Percentiles rank a stretch among this genome's conserved stretches.
phyloP scores from a whole-genome alignment of 306 rosid species.

The Carpinus viminea region DNA sequence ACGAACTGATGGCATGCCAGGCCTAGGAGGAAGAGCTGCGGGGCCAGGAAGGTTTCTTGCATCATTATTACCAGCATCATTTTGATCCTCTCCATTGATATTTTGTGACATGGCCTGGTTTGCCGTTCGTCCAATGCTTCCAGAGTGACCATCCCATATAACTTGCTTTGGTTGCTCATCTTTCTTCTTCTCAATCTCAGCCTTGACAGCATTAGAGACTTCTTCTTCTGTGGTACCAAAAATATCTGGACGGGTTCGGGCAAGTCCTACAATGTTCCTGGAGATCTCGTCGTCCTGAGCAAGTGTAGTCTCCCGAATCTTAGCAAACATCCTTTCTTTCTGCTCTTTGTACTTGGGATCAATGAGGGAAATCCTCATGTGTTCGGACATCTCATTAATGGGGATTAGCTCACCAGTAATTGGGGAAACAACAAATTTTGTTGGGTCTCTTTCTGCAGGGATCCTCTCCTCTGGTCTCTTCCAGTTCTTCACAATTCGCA shows the following conservation, averaged over 20 bases:
- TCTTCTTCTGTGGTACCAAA: conserved; percentile 98
- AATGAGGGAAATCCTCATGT: conserved; percentile 90
- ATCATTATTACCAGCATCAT: conserved; percentile 53
- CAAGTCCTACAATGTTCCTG: conserved; percentile 86
- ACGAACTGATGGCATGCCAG: conserved; percentile 75
- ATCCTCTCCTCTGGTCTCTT: conserved; percentile 94
- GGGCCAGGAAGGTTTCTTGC: conserved; percentile 79
- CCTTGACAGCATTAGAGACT: conserved; percentile 96
- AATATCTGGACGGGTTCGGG: conserved; percentile 93
- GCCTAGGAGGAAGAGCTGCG: conserved; percentile 88
- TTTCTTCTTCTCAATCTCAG: conserved; percentile 92
- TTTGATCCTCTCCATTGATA: conserved; percentile 69
- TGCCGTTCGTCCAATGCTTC: conserved; percentile 94
- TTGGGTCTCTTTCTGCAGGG: conserved; percentile 80
- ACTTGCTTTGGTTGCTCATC: conserved; percentile 98
- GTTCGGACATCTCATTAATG: conserved; percentile 93
- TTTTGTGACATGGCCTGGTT: conserved; percentile 92
- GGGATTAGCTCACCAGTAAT: conserved; percentile 91
- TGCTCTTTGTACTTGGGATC: conserved; percentile 98
- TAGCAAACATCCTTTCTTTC: conserved; percentile 96
- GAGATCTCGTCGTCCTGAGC: conserved; percentile 97
- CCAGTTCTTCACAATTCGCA: conserved; percentile 98
- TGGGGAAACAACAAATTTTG: conserved; percentile 82
- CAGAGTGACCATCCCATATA: conserved; percentile 99
- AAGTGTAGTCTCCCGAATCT: conserved; percentile 95